Percentiles rank a stretch among this genome's conserved stretches.
Evolutionary conservation across 805 yeast species (phyloP).

Genomic region (Saturnispora kantuleensis): DNA sequence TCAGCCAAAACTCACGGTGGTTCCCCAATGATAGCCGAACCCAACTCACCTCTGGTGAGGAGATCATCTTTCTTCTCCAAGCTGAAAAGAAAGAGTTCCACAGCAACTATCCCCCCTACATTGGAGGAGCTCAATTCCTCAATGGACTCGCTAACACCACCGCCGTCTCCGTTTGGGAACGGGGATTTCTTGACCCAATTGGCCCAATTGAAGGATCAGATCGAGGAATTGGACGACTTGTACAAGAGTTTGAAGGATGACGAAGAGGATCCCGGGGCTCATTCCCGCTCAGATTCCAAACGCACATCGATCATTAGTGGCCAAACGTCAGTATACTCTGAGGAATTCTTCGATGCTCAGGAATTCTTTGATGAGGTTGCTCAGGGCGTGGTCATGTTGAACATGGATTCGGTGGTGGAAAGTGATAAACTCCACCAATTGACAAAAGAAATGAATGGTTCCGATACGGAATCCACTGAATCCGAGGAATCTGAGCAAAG

Average conservation of each 20-base stretch:
- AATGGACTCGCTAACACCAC: background rate
- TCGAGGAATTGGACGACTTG: conserved; percentile 19
- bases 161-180: background rate
- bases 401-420: conserved; percentile 12
- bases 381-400: conserved; percentile 48
- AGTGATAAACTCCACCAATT: background rate
- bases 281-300: conserved; percentile 18
- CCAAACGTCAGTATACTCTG: conserved; percentile 32
- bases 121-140: too few relatives aligned
- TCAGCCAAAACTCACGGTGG: too few relatives aligned
- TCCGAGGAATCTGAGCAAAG: background rate
- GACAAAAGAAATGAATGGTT: background rate
- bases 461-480: background rate
- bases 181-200: background rate
- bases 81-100: conserved; percentile 5
- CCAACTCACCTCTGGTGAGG: background rate
- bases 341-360: conserved; percentile 60
- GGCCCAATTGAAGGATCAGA: conserved; percentile 5
- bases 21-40: background rate
- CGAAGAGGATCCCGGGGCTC: conserved; percentile 14
- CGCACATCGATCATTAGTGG: conserved; percentile 20
- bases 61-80: conserved; percentile 7
- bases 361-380: conserved; percentile 43
- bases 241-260: conserved; percentile 17
- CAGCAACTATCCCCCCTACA: too few relatives aligned